A percentile compares a stretch with the other conserved stretches of the same genome.
Evolutionary conservation across 2,329 filamentous ascomycete genomes (phyloP).

Genomic region (Fusarium drepaniforme): DNA sequence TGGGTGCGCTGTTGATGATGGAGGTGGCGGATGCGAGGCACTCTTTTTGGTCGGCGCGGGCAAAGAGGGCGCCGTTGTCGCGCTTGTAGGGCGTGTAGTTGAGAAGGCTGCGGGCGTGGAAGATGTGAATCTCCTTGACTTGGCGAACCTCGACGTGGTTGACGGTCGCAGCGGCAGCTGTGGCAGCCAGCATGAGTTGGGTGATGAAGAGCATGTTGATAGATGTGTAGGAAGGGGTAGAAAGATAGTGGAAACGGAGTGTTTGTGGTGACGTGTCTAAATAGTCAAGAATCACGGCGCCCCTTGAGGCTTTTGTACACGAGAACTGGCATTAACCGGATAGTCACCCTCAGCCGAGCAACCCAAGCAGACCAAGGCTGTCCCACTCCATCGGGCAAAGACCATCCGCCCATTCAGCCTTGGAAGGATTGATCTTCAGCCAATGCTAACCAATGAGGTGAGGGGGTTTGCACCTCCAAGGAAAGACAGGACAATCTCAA

Average conservation of each 20-base stretch:
- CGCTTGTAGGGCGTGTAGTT: slow-evolving; percentile 8
- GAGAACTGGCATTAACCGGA: background rate
- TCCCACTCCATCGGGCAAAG: background rate
- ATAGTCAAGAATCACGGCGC: background rate
- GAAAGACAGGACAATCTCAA: background rate
- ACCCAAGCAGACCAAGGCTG: background rate
- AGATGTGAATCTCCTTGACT: slow-evolving; percentile 2
- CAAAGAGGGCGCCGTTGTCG: background rate
- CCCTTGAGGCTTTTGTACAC: background rate
- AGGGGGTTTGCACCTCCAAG: background rate
- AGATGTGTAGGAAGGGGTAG: background rate
- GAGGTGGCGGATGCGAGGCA: background rate
- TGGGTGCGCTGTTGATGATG: background rate
- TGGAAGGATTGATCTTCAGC: background rate
- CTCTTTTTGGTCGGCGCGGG: background rate
- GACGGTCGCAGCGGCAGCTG: background rate
- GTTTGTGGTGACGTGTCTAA: background rate
- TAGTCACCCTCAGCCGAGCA: background rate
- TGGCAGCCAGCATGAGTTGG: background rate
- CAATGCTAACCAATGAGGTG: background rate
- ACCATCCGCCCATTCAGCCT: background rate
- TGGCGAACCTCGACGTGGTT: background rate
- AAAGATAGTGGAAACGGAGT: background rate
- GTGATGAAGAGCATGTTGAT: slow-evolving; percentile 5
- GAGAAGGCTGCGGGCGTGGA: background rate